Evolutionary conservation across 441 rosid species (phyloP), one percentile per base, ranked within the genome.

Genomic region (Erodium chrysanthum): DNA sequence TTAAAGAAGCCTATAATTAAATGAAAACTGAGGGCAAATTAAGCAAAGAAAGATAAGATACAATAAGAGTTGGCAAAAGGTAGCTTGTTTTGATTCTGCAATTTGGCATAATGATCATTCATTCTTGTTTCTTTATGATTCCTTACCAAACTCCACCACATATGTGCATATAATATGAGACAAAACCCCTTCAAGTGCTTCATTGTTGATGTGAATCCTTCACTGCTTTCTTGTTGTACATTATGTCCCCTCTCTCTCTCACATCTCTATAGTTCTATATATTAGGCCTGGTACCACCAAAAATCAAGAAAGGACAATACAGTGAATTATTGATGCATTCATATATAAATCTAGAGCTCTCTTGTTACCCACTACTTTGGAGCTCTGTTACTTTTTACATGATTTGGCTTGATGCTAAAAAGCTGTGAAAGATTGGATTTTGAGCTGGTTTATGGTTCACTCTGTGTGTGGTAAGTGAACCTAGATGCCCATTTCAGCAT

Each of bases 241-340:
- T 21, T 23, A 10, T 58, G 63, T 58, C 63, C 63, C n/a, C 22
- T 56, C 60, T 56, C 63, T 58, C 63, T 58, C 63, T 37, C 42
- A 7, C 9, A 31, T 58, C 63, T 58, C 11, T 22, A 23, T 58
- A 22, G 42, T 9, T n/a, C 54, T n/a, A 46, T 46, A 46, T n/a
- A 7, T 46, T 46, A 37, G 42, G 42, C 2, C 12, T 46, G 54
- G 54, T 46, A 46, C 18, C 54, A 12, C 54, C 17, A 46, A 4
- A 44, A 14, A n/a, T 46, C 54, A 46, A 3, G 54, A 46, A 46
- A 46, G 2, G 54, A 46, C 52, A 58, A 21, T 21, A 22, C 14
- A 58, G 15, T 58, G 63, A 58, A 22, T 58, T 23, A 11, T 6
- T 46, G 17, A 46, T 14, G 54, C 18, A 46, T 15, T 46, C n/a